phyloP scores from a whole-genome alignment of 2,329 filamentous ascomycete species.

The Cladophialophora exuberans region DNA sequence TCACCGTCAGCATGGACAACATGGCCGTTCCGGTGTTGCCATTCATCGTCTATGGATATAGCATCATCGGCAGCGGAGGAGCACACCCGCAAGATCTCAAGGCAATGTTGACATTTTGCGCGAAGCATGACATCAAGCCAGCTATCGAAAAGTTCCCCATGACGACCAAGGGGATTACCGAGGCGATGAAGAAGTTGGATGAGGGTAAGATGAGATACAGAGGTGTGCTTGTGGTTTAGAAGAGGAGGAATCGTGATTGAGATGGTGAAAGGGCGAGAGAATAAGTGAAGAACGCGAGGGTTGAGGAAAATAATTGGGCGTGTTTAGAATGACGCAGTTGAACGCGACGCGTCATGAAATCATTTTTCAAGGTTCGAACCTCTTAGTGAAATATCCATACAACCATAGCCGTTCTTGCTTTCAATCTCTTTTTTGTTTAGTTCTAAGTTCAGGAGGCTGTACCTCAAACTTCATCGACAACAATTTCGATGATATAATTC shows the following conservation, averaged over 20 bases:
- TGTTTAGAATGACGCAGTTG: background rate
- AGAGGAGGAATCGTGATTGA: background rate
- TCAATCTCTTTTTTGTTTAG: too few species aligned
- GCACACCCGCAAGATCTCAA: slow-evolving; percentile 57
- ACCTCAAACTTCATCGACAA: too few species aligned
- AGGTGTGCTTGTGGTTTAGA: slow-evolving; percentile 8
- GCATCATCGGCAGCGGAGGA: slow-evolving; percentile 21
- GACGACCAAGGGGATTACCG: slow-evolving; percentile 50
- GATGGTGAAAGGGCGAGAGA: background rate
- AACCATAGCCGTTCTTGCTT: too few species aligned
- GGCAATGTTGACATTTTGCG: slow-evolving; percentile 68
- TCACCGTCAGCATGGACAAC: slow-evolving; percentile 35
- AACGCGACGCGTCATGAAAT: background rate
- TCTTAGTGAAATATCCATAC: too few species aligned
- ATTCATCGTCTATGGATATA: slow-evolving; percentile 18
- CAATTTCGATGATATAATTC: too few species aligned
- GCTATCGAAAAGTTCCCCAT: slow-evolving; percentile 68
- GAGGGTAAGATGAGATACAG: slow-evolving; percentile 53
- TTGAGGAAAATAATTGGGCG: background rate
- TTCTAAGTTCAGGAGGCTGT: too few species aligned
- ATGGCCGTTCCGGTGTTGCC: slow-evolving; percentile 20
- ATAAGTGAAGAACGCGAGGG: too few species aligned
- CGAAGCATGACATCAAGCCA: slow-evolving; percentile 64
- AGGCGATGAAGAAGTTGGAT: slow-evolving; percentile 53
- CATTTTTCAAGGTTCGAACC: too few species aligned